These are phyloP conservation scores for Sporothrix variecibatus DNA, from an alignment of 2,329 filamentous ascomycete genomes.

Conservation along the genomic window DNA sequence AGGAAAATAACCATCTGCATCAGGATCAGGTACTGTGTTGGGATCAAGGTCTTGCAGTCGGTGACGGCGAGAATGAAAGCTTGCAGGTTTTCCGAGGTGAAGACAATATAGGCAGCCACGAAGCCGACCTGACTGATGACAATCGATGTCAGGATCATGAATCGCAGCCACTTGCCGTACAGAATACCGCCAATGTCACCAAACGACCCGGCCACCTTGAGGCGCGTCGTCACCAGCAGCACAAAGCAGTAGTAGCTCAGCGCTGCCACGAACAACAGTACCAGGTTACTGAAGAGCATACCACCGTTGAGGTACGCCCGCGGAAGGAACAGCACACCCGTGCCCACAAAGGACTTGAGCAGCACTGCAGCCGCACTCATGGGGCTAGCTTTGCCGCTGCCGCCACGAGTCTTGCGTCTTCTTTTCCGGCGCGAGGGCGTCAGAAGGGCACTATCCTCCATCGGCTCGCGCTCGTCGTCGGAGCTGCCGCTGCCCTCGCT, in stretches of 20 bases:
- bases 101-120: slow-evolving; percentile 93
- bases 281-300: slow-evolving; percentile 93
- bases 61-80: slow-evolving; percentile 92
- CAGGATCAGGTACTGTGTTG: slow-evolving; percentile 86
- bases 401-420: slow-evolving; percentile 72
- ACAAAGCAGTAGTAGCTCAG: slow-evolving; percentile 98
- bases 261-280: slow-evolving; percentile 80
- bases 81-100: slow-evolving; percentile 92
- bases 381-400: slow-evolving; percentile 74
- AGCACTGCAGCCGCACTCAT: slow-evolving; percentile 80
- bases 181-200: slow-evolving; percentile 93
- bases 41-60: slow-evolving; percentile 80
- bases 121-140: slow-evolving; percentile 96
- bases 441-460: slow-evolving; percentile 83
- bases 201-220: slow-evolving; percentile 90
- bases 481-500: slow-evolving; percentile 52
- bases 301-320: slow-evolving; percentile 93
- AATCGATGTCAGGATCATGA: slow-evolving; percentile 84
- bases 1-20: slow-evolving; percentile 96
- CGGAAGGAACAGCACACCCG: slow-evolving; percentile 89
- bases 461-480: slow-evolving; percentile 73
- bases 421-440: slow-evolving; percentile 73
- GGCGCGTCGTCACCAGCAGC: slow-evolving; percentile 80
- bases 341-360: slow-evolving; percentile 97
- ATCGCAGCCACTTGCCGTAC: slow-evolving; percentile 88